Conservation (phyloP, 495 filamentous ascomycete genomes). For the Sporormia fimetaria region DNA sequence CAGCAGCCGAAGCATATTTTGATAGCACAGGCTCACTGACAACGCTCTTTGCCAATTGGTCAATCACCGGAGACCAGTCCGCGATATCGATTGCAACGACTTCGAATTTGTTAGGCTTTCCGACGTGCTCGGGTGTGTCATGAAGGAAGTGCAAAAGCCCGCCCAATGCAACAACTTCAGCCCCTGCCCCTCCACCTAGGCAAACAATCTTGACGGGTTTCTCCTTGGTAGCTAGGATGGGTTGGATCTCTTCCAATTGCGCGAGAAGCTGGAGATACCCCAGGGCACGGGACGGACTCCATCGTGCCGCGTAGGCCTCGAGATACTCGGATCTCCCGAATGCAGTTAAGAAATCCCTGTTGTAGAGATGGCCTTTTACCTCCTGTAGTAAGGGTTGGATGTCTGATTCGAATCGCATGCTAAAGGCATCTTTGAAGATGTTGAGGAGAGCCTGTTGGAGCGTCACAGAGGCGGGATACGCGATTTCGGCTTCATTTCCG, state of each 20-base stretch:
- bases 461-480: constrained; percentile 33
- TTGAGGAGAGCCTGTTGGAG: constrained; percentile 68
- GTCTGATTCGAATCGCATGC: constrained; percentile 34
- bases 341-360: constrained; percentile 68
- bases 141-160: constrained; percentile 44
- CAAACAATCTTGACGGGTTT: constrained; percentile 6
- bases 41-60: constrained; percentile 39
- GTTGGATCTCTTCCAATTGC: constrained; percentile 30
- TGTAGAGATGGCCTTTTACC: constrained; percentile 72
- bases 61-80: constrained; percentile 55
- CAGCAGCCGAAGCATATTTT: constrained; percentile 45
- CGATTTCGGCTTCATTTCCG: too few relatives aligned
- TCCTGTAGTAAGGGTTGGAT: constrained; percentile 53
- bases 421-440: constrained; percentile 57
- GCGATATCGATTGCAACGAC: constrained; percentile 70
- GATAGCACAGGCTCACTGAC: constrained; percentile 40
- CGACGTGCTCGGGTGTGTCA: neutral
- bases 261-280: constrained; percentile 62
- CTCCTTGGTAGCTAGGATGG: constrained; percentile 6
- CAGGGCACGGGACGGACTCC: constrained; percentile 71
- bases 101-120: constrained; percentile 28
- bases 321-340: constrained; percentile 60
- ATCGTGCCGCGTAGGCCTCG: constrained; percentile 72
- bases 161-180: constrained; percentile 69
- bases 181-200: constrained; percentile 77